Base-by-base conservation (phyloP, 1,284 basidiomycete species). In the Pseudozyma flocculosa region DNA sequence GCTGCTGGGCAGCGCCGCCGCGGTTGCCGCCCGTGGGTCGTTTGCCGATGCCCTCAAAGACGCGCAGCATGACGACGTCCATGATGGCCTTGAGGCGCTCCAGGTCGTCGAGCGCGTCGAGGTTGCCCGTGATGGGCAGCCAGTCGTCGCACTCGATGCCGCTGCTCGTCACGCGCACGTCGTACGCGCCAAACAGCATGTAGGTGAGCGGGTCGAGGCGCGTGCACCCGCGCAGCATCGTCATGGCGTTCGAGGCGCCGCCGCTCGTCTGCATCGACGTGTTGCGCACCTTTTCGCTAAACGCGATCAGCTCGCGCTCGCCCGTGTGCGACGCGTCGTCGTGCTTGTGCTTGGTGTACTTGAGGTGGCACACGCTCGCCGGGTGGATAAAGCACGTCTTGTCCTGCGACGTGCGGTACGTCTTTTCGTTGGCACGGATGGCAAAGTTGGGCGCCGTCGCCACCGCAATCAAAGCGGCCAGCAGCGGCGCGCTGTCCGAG, bases 401-500 rank as follows among this genome's bases (percentile, higher is more conserved):
- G 74, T 97, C 93, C 68, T 87, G 85, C 17, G 85, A 83, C 2
- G 93, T 96, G 21, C 90, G 83, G 68, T 87, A 87, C 1, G 82
- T 82, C 75, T 84, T 87, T 45, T 88, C 87, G 7, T 85, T 84
- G n/a, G 84, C 85, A 34, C 88, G 82, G 48, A 96, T 85, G 2
- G 90, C 92, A 80, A 92, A 95, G 78, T 95, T 94, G n/a, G 93
- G 93, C 65, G 92, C 90, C 0, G 85, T 85, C 0, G 90, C 90
- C 48, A 91, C 85, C 2, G 92, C 86, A 66, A 96, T 88, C 48
- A 97, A 82, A 2, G 88, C 90, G 13, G 89, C 86, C 18, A 95
- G 81, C n/a, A 96, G 79, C 15, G 93, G 88, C 7, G 87, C 78
- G 38, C 86, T 89, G 48, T 88, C 82, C 30, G 84, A 84, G 73